Evolutionary conservation across 306 rosid species (phyloP).

Genomic region (Cucurbita maxima): DNA sequence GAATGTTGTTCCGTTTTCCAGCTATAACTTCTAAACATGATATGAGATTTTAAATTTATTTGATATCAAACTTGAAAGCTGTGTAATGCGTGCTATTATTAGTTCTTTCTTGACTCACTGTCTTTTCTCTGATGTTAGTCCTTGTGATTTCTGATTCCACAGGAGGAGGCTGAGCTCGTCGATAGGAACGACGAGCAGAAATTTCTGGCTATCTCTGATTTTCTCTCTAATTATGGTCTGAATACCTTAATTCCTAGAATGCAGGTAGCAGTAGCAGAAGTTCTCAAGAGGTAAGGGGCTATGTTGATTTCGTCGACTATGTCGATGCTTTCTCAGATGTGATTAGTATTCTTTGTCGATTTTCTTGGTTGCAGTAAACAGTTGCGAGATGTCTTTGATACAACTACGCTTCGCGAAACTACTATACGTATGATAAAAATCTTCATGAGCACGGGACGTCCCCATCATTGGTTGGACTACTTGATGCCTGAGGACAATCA

Average conservation of each 20-base stretch:
- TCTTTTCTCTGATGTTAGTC: neutral
- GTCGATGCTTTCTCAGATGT: neutral
- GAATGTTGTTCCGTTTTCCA: neutral
- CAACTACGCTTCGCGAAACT: conserved; percentile 42
- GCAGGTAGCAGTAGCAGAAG: conserved; percentile 58
- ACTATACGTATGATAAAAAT: conserved; percentile 41
- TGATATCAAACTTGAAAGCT: neutral
- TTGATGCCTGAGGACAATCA: conserved; percentile 52
- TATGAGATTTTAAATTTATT: neutral
- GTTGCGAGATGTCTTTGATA: conserved; percentile 41
- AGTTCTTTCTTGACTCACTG: neutral
- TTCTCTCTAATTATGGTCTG: conserved; percentile 46
- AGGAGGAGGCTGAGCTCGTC: conserved; percentile 63
- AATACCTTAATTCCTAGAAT: conserved; percentile 52
- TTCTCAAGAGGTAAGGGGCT: conserved; percentile 65
- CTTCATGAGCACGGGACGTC: conserved; percentile 59
- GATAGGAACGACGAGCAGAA: conserved; percentile 68
- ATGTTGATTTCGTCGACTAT: neutral
- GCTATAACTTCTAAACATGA: neutral
- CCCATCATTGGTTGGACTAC: conserved; percentile 68
- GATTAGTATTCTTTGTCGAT: neutral
- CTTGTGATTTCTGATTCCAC: conserved; percentile 6
- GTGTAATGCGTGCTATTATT: neutral
- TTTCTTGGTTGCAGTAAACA: conserved; percentile 52
- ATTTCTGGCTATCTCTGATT: conserved; percentile 74